phyloP scores from a whole-genome alignment of 371 early-diverging fungal genomes.

The Apophysomyces elegans region DNA sequence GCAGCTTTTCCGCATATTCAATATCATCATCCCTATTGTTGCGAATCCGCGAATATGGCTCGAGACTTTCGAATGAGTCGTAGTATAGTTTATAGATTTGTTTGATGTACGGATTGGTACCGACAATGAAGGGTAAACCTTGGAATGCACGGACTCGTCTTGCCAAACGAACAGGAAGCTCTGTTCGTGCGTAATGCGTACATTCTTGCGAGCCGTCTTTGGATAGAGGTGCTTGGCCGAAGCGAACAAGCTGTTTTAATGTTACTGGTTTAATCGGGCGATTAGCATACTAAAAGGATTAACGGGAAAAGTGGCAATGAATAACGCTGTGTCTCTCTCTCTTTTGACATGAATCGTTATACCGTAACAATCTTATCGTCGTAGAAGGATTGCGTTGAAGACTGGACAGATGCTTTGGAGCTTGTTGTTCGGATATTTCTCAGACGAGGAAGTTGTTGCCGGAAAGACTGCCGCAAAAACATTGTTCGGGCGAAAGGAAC shows the following conservation, averaged over 20 bases:
- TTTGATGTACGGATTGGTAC: slow-evolving; percentile 87
- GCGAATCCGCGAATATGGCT: slow-evolving; percentile 52
- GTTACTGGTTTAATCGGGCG: slow-evolving; percentile 78
- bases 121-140: slow-evolving; percentile 89
- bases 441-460: not conserved
- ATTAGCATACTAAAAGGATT: slow-evolving; percentile 51
- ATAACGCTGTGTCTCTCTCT: too few species aligned
- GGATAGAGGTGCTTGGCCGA: slow-evolving; percentile 66
- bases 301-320: not conserved
- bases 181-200: slow-evolving; percentile 72
- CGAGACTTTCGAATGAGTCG: slow-evolving; percentile 77
- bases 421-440: slow-evolving; percentile 8
- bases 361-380: slow-evolving; percentile 51
- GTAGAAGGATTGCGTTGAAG: slow-evolving; percentile 46
- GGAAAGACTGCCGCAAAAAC: slow-evolving; percentile 4
- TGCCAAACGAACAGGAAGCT: slow-evolving; percentile 85
- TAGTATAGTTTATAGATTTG: slow-evolving; percentile 81
- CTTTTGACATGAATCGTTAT: not conserved
- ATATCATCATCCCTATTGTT: slow-evolving; percentile 50
- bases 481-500: not conserved
- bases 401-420: slow-evolving; percentile 31
- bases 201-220: slow-evolving; percentile 48
- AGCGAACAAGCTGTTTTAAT: slow-evolving; percentile 75
- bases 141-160: slow-evolving; percentile 82
- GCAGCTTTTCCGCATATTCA: slow-evolving; percentile 68